Evolutionary conservation across 352 stramenopile species (phyloP).

Genomic region (Phytophthora rubi): DNA sequence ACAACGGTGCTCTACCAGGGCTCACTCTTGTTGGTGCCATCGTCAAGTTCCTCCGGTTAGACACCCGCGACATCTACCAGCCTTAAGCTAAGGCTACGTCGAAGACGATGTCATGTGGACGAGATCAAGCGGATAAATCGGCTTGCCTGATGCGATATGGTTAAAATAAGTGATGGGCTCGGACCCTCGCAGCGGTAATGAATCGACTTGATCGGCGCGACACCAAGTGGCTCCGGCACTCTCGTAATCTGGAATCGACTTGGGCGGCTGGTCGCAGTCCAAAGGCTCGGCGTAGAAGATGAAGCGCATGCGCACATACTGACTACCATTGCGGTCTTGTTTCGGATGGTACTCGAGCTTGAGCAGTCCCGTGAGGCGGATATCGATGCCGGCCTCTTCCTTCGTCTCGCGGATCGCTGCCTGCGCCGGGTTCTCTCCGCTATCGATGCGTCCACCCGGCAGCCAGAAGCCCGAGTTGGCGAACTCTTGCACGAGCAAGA

Average conservation of each 20-base stretch:
- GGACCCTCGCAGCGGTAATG: conserved; percentile 70
- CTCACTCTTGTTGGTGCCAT: conserved; percentile 64
- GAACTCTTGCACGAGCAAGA: conserved; percentile 88
- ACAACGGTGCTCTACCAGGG: conserved; percentile 64
- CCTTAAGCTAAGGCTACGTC: conserved; percentile 41
- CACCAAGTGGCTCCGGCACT: conserved; percentile 85
- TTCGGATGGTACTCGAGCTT: conserved; percentile 90
- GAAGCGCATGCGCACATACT: conserved; percentile 89
- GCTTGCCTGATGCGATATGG: conserved; percentile 70
- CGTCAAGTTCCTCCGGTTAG: conserved; percentile 73
- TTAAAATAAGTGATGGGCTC: conserved; percentile 82
- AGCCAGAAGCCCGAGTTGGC: conserved; percentile 88
- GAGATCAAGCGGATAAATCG: conserved; percentile 80
- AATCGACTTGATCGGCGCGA: conserved; percentile 67
- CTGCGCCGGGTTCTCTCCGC: conserved; percentile 75
- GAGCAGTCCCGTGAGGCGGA: conserved; percentile 77
- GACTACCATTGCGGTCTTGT: conserved; percentile 62
- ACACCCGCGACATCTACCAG: conserved; percentile 68
- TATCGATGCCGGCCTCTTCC: conserved; percentile 85
- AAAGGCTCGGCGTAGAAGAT: conserved; percentile 84
- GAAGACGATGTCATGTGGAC: conserved; percentile 65
- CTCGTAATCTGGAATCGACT: conserved; percentile 90
- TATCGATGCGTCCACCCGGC: conserved; percentile 78
- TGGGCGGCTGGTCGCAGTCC: conserved; percentile 78
- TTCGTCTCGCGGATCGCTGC: conserved; percentile 88